Base-by-base conservation (phyloP, 352 stramenopile genomes). In the Globisporangium splendens region DNA sequence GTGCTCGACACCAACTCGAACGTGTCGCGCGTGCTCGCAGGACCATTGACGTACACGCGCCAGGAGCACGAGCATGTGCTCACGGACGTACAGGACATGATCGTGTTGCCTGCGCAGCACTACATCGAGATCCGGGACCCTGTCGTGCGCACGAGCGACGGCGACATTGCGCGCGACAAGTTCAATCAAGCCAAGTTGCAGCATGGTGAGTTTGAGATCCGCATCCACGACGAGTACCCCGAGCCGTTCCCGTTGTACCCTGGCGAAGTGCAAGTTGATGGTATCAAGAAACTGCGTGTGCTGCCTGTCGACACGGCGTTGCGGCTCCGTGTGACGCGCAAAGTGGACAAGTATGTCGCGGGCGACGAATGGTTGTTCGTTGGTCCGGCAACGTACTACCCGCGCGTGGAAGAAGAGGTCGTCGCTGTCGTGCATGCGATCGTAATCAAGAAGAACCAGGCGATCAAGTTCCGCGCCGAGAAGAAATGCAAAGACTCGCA, bases 1-100 rank as follows among this genome's bases (percentile, higher is more conserved):
- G 75, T 93, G 61, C 83, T 91, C 8, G 83, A 93, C 69, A 93
- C 83, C 58, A 93, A 93, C 75, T 88, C 78, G 47, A 93, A 93
- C 49, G 81, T 93, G 15, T 85, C 83, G 33, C 80, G 83, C 55
- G 83, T 93, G 66, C 74, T 93, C 56, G 82, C 73, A 0, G 83
- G 83, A 0, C 83, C 83, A 49, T 68, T 89, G 24, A 93, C 81
- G 44, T 93, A 91, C 69, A 93, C 83, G 39, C 77, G 83, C 1
- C 79, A 91, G 59, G 83, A 93, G 54, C 83, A 93, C 54, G 83
- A 93, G 53, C 73, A 88, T 47, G 71, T 93, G 43, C 68, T 91
- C 33, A 83, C 75, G 39, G 67, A 48, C 8, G 67, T 80, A 21
- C 61, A 83, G 56, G 70, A 87, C 56, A 93, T 93, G 83, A 88